phyloP scores from a whole-genome alignment of 306 rosid species.

The Vigna nakashimae region DNA sequence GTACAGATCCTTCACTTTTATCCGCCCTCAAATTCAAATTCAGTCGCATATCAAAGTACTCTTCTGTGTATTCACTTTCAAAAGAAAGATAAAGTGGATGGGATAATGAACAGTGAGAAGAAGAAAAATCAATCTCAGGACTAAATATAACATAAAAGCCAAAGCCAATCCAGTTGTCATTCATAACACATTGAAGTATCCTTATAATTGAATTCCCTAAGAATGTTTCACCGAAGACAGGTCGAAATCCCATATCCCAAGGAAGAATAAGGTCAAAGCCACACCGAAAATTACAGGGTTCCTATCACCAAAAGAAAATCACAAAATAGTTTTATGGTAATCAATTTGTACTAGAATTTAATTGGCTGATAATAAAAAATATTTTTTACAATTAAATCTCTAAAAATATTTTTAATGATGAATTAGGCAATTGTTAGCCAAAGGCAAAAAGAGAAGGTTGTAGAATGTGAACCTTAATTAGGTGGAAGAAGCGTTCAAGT shows the following conservation, averaged over 20 bases:
- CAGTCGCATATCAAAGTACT: neutral
- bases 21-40: too few relatives aligned
- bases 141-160: neutral
- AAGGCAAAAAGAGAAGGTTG: too few relatives aligned
- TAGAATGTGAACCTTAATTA: too few relatives aligned
- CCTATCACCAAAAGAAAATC: neutral
- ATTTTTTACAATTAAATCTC: too few relatives aligned
- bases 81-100: constrained; percentile 24
- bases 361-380: neutral
- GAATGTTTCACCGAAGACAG: neutral
- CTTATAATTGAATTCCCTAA: neutral
- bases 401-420: too few relatives aligned
- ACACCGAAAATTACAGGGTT: constrained; percentile 5
- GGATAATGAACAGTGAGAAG: neutral
- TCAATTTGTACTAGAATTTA: neutral
- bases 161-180: neutral
- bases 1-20: too few relatives aligned
- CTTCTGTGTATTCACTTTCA: constrained; percentile 26
- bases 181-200: neutral
- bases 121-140: too few relatives aligned
- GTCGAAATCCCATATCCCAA: neutral
- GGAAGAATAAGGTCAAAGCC: constrained; percentile 33
- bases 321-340: neutral
- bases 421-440: too few relatives aligned
- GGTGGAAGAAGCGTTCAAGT: too few relatives aligned